These are phyloP conservation scores for Rhexocercosporidium sp. DNA, from an alignment of 2,329 filamentous ascomycete species.

Conservation along the genomic window DNA sequence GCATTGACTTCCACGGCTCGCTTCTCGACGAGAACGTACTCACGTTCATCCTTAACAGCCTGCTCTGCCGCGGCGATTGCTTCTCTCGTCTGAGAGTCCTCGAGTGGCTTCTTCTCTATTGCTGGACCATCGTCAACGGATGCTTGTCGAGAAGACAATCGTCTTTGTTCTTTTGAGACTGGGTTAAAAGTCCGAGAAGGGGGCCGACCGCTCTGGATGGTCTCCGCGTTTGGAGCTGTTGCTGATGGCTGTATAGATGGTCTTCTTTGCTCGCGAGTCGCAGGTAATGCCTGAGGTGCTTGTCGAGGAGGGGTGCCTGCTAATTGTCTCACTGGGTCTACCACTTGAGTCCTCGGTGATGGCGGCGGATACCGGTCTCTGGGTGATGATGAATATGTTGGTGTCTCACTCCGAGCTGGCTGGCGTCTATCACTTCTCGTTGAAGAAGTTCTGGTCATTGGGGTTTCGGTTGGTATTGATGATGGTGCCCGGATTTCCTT, in stretches of 20 bases:
- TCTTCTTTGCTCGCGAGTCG: slow-evolving; percentile 31
- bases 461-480: slow-evolving; percentile 28
- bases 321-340: slow-evolving; percentile 28
- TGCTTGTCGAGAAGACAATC: slow-evolving; percentile 27
- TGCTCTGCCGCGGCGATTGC: slow-evolving; percentile 67
- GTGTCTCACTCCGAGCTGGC: slow-evolving; percentile 27
- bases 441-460: slow-evolving; percentile 34
- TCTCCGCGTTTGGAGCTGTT: slow-evolving; percentile 41
- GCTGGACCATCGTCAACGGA: slow-evolving; percentile 38
- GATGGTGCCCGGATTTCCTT: slow-evolving; percentile 32
- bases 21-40: slow-evolving; percentile 97
- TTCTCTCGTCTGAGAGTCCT: slow-evolving; percentile 50
- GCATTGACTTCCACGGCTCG: slow-evolving; percentile 95
- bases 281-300: slow-evolving; percentile 22
- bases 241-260: slow-evolving; percentile 34
- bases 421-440: slow-evolving; percentile 30
- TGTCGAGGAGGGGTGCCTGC: slow-evolving; percentile 32
- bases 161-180: slow-evolving; percentile 18
- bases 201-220: slow-evolving; percentile 42
- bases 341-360: slow-evolving; percentile 30
- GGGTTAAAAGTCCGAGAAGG: slow-evolving; percentile 28
- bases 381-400: slow-evolving; percentile 36
- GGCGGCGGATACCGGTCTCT: slow-evolving; percentile 29
- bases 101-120: slow-evolving; percentile 14
- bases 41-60: slow-evolving; percentile 85